phyloP scores from a whole-genome alignment of 257 asterid genomes.

The Eustoma russellianum region DNA sequence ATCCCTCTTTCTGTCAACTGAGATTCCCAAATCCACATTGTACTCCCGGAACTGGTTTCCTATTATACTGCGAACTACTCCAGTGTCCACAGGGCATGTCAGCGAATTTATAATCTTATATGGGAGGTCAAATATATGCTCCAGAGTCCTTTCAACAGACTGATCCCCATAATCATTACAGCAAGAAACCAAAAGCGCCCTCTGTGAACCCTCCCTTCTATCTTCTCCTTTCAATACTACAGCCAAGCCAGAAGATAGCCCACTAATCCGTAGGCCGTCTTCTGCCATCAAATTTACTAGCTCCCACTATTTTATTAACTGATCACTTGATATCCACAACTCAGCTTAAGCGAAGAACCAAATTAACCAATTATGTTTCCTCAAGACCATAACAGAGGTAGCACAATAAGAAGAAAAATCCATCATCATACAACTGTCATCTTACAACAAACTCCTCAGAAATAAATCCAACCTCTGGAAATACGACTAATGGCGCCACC shows the following conservation, averaged over 20 bases:
- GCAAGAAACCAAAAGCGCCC: slow-evolving; percentile 58
- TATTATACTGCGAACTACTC: slow-evolving; percentile 46
- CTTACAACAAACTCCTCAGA: too few species aligned
- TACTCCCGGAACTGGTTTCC: slow-evolving; percentile 43
- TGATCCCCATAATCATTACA: slow-evolving; percentile 87
- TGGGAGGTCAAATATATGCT: slow-evolving; percentile 82
- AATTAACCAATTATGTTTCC: too few species aligned
- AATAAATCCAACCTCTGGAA: too few species aligned
- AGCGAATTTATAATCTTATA: slow-evolving; percentile 49
- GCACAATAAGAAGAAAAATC: too few species aligned
- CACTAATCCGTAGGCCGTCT: slow-evolving; percentile 63
- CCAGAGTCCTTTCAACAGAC: slow-evolving; percentile 82
- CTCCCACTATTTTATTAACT: background rate
- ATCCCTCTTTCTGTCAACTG: slow-evolving; percentile 28
- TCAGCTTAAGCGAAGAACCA: too few species aligned
- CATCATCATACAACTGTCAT: too few species aligned
- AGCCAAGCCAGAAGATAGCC: slow-evolving; percentile 85
- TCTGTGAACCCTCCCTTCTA: slow-evolving; percentile 56
- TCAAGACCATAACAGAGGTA: too few species aligned
- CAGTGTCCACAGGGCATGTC: slow-evolving; percentile 39
- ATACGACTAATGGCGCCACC: too few species aligned
- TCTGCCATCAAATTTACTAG: slow-evolving; percentile 60
- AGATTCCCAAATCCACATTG: slow-evolving; percentile 32
- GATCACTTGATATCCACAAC: too few species aligned
- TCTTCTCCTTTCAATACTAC: slow-evolving; percentile 58